A percentile compares a stretch with the other conserved stretches of the same genome.
Evolutionary conservation across 2,329 filamentous ascomycete genomes (phyloP).

Genomic region (Anthostomella pinea): DNA sequence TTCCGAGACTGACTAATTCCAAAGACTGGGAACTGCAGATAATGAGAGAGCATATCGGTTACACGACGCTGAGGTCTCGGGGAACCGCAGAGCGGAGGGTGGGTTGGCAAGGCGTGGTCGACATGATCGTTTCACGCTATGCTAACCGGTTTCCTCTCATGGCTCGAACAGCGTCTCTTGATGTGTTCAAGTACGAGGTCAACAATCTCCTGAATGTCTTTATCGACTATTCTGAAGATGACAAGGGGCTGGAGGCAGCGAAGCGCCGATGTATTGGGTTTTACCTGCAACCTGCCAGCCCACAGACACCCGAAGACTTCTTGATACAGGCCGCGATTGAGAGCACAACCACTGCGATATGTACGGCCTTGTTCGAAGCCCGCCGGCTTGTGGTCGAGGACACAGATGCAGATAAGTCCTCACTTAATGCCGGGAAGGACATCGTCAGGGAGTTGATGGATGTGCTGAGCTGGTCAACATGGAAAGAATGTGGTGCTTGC

Average conservation of each 20-base stretch:
- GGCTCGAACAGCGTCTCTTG: slow-evolving; percentile 26
- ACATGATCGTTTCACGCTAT: slow-evolving; percentile 65
- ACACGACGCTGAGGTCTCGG: slow-evolving; percentile 33
- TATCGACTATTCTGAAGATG: slow-evolving; percentile 39
- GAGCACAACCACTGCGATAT: slow-evolving; percentile 16
- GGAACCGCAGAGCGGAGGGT: slow-evolving; percentile 32
- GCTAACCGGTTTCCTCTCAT: slow-evolving; percentile 49
- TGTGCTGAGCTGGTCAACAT: slow-evolving; percentile 34
- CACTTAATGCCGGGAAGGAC: slow-evolving; percentile 6
- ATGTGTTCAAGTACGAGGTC: slow-evolving; percentile 35
- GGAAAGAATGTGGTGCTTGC: slow-evolving; percentile 35
- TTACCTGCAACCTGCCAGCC: slow-evolving; percentile 35
- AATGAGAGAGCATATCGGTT: slow-evolving; percentile 43
- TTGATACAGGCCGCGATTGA: slow-evolving; percentile 44
- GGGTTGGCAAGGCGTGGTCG: slow-evolving; percentile 66
- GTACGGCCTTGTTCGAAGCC: slow-evolving; percentile 27
- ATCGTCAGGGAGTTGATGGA: slow-evolving; percentile 24
- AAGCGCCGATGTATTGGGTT: slow-evolving; percentile 46
- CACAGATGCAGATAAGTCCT: slow-evolving; percentile 5
- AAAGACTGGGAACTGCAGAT: slow-evolving; percentile 29
- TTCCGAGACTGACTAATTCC: slow-evolving; percentile 33
- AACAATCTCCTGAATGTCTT: slow-evolving; percentile 40
- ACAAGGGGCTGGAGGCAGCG: slow-evolving; percentile 33
- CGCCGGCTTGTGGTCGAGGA: slow-evolving; percentile 25
- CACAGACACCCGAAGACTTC: slow-evolving; percentile 40